Percentiles rank a stretch among this genome's conserved stretches.
phyloP scores from a whole-genome alignment of 2,329 filamentous ascomycete genomes.

The Sarocladium kiliense region DNA sequence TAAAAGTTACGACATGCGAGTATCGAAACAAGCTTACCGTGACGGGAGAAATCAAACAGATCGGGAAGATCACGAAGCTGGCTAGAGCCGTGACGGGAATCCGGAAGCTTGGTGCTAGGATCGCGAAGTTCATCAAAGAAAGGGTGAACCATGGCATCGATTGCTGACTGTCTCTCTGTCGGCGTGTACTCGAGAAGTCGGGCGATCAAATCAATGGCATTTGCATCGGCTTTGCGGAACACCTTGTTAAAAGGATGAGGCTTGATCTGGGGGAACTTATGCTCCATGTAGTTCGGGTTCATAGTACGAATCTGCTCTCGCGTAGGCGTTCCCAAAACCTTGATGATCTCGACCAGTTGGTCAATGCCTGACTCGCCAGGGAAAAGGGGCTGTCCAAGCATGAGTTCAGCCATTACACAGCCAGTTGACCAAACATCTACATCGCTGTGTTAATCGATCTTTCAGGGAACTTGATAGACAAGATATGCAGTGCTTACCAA shows the following conservation, averaged over 20 bases:
- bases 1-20: neutral
- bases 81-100: conserved; percentile 84
- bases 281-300: conserved; percentile 99
- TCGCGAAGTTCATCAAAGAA: conserved; percentile 98
- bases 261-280: conserved; percentile 99
- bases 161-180: conserved; percentile 85
- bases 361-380: conserved; percentile 98
- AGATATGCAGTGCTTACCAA: conserved; percentile 68
- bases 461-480: neutral
- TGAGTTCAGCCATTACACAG: conserved; percentile 98
- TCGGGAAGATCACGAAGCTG: conserved; percentile 75
- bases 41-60: conserved; percentile 88
- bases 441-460: conserved; percentile 39
- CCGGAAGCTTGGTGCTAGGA: conserved; percentile 83
- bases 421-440: conserved; percentile 98
- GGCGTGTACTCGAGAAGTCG: conserved; percentile 94
- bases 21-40: conserved; percentile 60
- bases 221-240: conserved; percentile 90
- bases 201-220: conserved; percentile 92
- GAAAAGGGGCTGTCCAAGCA: conserved; percentile 97
- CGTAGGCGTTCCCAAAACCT: conserved; percentile 93
- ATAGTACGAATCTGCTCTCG: conserved; percentile 98
- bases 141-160: conserved; percentile 96
- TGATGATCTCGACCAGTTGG: conserved; percentile 98
- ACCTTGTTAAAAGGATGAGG: conserved; percentile 99